These are phyloP conservation scores for Fusarium foetens DNA, from an alignment of 2,329 filamentous ascomycete species.

Conservation along the genomic window DNA sequence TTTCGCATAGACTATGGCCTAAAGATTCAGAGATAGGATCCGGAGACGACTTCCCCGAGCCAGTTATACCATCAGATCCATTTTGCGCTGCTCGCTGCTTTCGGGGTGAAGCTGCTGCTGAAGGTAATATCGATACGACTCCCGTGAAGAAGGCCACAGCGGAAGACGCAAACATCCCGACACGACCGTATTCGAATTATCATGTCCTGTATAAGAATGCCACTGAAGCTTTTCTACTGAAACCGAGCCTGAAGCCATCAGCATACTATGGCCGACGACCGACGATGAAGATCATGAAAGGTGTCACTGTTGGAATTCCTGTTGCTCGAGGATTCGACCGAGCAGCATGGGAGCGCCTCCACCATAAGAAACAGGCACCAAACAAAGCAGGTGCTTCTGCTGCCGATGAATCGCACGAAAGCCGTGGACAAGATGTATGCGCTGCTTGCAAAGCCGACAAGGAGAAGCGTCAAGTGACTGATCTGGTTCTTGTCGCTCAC, in stretches of 20 bases:
- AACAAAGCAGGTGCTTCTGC: constrained; percentile 44
- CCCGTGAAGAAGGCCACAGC: constrained; percentile 48
- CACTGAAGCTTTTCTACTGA: constrained; percentile 82
- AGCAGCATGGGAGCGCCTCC: constrained; percentile 76
- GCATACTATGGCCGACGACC: constrained; percentile 85
- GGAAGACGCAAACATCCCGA: constrained; percentile 52
- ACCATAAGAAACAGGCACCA: constrained; percentile 59
- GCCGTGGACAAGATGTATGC: constrained; percentile 53
- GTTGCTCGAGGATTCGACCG: constrained; percentile 92
- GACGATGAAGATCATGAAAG: constrained; percentile 85
- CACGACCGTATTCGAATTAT: constrained; percentile 74
- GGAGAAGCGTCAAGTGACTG: constrained; percentile 77
- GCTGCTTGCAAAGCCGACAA: constrained; percentile 71
- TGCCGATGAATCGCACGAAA: constrained; percentile 46
- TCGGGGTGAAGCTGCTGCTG: constrained; percentile 66
- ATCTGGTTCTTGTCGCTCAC: constrained; percentile 90
- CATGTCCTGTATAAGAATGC: constrained; percentile 89
- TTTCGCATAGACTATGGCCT: constrained; percentile 85
- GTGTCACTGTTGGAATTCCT: constrained; percentile 81
- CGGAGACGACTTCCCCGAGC: constrained; percentile 46
- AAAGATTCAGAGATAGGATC: constrained; percentile 54
- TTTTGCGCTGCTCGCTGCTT: constrained; percentile 71
- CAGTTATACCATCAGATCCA: constrained; percentile 62
- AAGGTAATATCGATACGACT: constrained; percentile 58
- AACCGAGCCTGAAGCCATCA: constrained; percentile 85